A percentile compares a stretch with the other conserved stretches of the same genome.
phyloP scores from a whole-genome alignment of 2,329 filamentous ascomycete species.

The Diaporthe vaccinii region DNA sequence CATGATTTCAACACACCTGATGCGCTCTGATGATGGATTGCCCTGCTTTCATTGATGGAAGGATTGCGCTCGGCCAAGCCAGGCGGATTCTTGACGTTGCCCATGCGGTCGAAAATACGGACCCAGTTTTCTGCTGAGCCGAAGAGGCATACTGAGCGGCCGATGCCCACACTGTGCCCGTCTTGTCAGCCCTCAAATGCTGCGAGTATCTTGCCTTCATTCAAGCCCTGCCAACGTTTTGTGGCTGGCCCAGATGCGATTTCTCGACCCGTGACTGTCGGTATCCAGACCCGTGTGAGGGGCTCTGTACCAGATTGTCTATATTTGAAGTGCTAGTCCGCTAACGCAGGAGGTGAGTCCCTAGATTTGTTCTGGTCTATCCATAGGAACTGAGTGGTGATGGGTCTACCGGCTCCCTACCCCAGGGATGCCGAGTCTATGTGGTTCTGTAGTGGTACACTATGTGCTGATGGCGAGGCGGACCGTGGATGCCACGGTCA shows the following conservation, averaged over 20 bases:
- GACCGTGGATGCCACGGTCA: slow-evolving; percentile 46
- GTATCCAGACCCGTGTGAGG: not conserved
- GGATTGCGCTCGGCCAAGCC: not conserved
- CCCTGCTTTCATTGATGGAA: not conserved
- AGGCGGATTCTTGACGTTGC: not conserved
- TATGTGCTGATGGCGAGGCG: not conserved
- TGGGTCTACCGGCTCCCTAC: slow-evolving; percentile 19
- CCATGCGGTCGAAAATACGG: not conserved
- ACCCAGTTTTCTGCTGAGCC: slow-evolving; percentile 22
- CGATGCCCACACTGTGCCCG: not conserved
- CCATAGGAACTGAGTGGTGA: slow-evolving; percentile 37
- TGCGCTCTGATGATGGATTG: not conserved
- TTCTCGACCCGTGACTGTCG: not conserved
- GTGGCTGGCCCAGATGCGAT: not conserved
- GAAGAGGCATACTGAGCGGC: not conserved
- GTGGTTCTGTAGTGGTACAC: slow-evolving; percentile 15
- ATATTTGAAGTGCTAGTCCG: not conserved
- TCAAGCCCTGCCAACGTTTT: not conserved
- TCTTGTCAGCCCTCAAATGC: not conserved
- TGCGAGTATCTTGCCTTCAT: not conserved
- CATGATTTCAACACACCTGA: not conserved
- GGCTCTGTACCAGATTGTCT: not conserved
- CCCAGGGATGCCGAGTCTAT: slow-evolving; percentile 13
- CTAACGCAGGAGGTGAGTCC: not conserved
- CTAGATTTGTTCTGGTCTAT: slow-evolving; percentile 29